These are phyloP conservation scores for Suhomyces xylopsoci DNA, from an alignment of 805 yeast genomes.

Conservation along the genomic window DNA sequence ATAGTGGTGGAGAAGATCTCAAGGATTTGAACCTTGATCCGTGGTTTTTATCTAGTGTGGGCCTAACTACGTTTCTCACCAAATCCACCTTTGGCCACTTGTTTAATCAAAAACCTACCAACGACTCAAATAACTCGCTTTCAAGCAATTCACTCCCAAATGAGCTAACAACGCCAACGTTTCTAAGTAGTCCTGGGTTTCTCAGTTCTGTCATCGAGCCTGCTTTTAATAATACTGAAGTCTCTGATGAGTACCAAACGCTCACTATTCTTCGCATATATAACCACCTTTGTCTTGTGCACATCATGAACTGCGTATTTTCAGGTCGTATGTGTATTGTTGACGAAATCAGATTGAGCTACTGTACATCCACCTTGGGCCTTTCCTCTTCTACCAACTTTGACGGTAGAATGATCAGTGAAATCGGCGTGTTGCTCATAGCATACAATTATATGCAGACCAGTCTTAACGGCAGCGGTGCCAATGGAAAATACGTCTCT, in stretches of 20 bases:
- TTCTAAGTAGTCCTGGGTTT: not conserved
- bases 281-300: conserved; percentile 69
- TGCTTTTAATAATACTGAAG: not conserved
- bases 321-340: conserved; percentile 64
- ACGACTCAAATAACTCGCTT: too few relatives aligned
- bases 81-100: conserved; percentile 46
- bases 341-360: conserved; percentile 56
- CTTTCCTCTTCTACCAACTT: conserved; percentile 65
- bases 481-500: not conserved
- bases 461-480: conserved; percentile 9
- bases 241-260: conserved; percentile 40
- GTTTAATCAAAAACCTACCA: conserved; percentile 10
- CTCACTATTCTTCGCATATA: conserved; percentile 61
- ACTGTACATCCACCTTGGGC: conserved; percentile 56
- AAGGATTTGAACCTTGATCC: conserved; percentile 57
- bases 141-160: not conserved
- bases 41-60: conserved; percentile 67
- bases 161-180: not conserved
- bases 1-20: conserved; percentile 7
- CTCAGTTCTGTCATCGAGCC: not conserved
- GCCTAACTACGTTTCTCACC: conserved; percentile 59
- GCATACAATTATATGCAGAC: conserved; percentile 56
- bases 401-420: conserved; percentile 81
- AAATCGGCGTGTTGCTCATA: conserved; percentile 57
- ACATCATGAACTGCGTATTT: conserved; percentile 61